These are phyloP conservation scores for Ensete glaucum DNA, from an alignment of 176 grass and related monocot species.

Conservation along the genomic window DNA sequence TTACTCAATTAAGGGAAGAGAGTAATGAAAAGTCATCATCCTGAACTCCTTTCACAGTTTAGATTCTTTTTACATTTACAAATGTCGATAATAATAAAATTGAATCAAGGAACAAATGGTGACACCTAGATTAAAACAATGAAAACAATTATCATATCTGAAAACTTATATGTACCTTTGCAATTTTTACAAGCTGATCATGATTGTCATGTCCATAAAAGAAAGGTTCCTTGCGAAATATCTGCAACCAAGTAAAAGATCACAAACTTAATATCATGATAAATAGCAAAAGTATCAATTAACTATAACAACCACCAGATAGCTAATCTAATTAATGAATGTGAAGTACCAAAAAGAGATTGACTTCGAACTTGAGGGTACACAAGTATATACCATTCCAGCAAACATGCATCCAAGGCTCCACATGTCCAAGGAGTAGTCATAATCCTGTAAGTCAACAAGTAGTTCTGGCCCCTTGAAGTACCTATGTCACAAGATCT, in stretches of 20 bases:
- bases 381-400: slow-evolving; percentile 67
- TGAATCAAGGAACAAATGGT: neutral
- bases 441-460: slow-evolving; percentile 92
- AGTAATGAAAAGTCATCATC: neutral
- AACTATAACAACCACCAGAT: slow-evolving; percentile 12
- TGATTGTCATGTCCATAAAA: slow-evolving; percentile 99
- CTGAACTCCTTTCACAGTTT: neutral
- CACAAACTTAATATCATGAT: neutral
- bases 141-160: neutral
- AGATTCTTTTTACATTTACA: neutral
- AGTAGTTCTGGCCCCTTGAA: slow-evolving; percentile 94
- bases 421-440: slow-evolving; percentile 94
- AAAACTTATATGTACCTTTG: slow-evolving; percentile 43
- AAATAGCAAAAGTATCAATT: neutral
- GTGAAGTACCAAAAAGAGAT: slow-evolving; percentile 18
- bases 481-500: slow-evolving; percentile 40
- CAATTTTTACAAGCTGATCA: slow-evolving; percentile 97
- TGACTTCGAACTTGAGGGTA: neutral
- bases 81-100: no score
- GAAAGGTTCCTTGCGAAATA: slow-evolving; percentile 99
- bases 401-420: slow-evolving; percentile 98
- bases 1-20: no score
- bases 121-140: neutral
- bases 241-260: slow-evolving; percentile 42
- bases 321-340: neutral